Conservation (phyloP, 495 filamentous ascomycete genomes). For the Hypoxylon cercidicola region DNA sequence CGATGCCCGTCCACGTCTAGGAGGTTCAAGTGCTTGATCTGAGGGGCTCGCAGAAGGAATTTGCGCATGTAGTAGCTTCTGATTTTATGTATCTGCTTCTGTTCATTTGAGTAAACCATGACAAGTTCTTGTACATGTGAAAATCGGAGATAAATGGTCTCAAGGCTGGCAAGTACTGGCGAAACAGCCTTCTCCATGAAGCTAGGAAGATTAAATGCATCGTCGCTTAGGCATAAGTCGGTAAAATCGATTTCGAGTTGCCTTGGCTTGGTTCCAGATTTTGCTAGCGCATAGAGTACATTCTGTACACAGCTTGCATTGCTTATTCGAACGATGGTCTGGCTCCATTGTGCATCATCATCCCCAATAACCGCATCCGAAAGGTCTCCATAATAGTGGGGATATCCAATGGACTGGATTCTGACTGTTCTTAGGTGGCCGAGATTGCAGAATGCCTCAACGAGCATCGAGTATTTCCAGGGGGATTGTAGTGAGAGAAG, state of each 20-base stretch:
- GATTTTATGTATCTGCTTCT: background rate
- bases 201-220: constrained; percentile 46
- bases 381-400: background rate
- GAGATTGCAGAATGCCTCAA: constrained; percentile 59
- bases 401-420: constrained; percentile 57
- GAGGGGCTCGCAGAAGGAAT: constrained; percentile 6
- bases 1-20: background rate
- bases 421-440: constrained; percentile 57
- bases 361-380: too few species aligned
- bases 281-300: constrained; percentile 50
- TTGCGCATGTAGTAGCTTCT: background rate
- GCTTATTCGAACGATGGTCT: background rate
- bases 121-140: background rate
- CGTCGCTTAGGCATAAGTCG: constrained; percentile 28
- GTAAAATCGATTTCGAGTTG: constrained; percentile 52
- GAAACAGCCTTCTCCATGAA: constrained; percentile 37
- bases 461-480: constrained; percentile 56
- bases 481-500: constrained; percentile 43
- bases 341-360: too few species aligned
- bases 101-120: background rate
- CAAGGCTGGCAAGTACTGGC: constrained; percentile 45
- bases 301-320: constrained; percentile 16
- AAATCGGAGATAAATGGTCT: constrained; percentile 49
- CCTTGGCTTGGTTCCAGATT: constrained; percentile 41
- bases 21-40: constrained; percentile 11